These are phyloP conservation scores for Elsinoe perseae DNA, from an alignment of 2,329 filamentous ascomycete species.

Conservation along the genomic window DNA sequence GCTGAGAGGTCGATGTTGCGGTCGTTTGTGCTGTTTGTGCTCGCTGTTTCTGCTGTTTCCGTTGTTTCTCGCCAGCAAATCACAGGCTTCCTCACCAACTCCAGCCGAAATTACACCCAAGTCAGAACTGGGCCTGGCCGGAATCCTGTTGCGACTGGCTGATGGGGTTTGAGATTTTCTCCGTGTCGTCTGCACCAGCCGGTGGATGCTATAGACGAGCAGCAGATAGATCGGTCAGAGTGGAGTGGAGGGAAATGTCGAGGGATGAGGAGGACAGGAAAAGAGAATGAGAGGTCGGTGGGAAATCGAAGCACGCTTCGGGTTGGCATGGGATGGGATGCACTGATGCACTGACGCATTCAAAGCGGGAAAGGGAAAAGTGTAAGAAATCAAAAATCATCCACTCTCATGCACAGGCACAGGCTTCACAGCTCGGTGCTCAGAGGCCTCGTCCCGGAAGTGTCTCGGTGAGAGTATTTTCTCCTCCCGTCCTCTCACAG, in stretches of 20 bases:
- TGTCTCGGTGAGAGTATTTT: neutral
- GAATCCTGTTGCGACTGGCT: constrained; percentile 8
- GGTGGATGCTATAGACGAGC: constrained; percentile 5
- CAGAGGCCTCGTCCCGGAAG: neutral
- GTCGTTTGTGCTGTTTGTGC: constrained; percentile 3
- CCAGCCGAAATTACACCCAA: constrained; percentile 9
- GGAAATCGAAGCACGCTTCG: neutral
- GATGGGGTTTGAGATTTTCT: neutral
- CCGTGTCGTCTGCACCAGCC: constrained; percentile 7
- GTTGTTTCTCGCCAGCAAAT: constrained; percentile 13
- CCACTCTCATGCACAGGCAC: no score
- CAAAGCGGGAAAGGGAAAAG: neutral
- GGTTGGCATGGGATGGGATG: neutral
- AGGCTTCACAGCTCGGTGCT: no score
- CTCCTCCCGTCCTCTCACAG: neutral
- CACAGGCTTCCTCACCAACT: neutral
- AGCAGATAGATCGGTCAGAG: neutral
- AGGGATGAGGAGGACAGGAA: neutral
- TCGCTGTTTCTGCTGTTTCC: neutral
- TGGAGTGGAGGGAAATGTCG: neutral
- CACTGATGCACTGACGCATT: neutral
- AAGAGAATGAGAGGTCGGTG: neutral
- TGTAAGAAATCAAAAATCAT: neutral
- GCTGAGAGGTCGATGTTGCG: neutral
- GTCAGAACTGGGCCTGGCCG: neutral